Conservation (phyloP, 495 filamentous ascomycete species). For the Aspergillus sclerotiicarbonarius region DNA sequence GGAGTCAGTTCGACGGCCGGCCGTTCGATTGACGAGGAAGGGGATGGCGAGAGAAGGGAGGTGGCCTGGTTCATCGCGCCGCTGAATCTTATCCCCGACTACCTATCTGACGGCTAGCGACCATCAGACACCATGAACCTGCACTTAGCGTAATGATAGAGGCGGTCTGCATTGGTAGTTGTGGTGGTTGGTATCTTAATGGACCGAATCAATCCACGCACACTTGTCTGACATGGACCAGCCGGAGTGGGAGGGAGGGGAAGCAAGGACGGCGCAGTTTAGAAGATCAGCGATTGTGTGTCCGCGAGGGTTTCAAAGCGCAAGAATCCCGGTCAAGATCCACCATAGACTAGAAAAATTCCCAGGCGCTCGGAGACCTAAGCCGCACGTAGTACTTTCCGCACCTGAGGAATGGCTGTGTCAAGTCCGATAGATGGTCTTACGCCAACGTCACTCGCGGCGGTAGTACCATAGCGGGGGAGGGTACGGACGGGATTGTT, state of each 20-base stretch:
- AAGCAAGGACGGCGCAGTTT: conserved; percentile 10
- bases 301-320: neutral
- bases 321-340: neutral
- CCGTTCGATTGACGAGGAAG: conserved; percentile 56
- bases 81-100: conserved; percentile 39
- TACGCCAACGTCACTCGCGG: conserved; percentile 16
- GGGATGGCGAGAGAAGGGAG: conserved; percentile 59
- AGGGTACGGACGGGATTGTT: conserved; percentile 2
- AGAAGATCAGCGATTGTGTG: conserved; percentile 23
- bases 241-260: conserved; percentile 12
- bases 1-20: conserved; percentile 59
- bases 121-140: conserved; percentile 43
- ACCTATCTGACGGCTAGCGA: conserved; percentile 36
- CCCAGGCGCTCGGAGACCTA: neutral
- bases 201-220: conserved; percentile 5
- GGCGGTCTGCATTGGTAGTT: conserved; percentile 45
- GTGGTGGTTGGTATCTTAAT: conserved; percentile 14
- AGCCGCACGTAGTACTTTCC: neutral
- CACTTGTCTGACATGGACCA: conserved; percentile 18
- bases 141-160: conserved; percentile 32
- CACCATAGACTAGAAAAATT: conserved; percentile 1
- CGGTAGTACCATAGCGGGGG: conserved; percentile 14
- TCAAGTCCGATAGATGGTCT: neutral
- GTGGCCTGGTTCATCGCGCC: conserved; percentile 39
- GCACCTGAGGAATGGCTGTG: neutral